phyloP scores from a whole-genome alignment of 2,329 filamentous ascomycete species.

The Albophoma yamanashiensis region DNA sequence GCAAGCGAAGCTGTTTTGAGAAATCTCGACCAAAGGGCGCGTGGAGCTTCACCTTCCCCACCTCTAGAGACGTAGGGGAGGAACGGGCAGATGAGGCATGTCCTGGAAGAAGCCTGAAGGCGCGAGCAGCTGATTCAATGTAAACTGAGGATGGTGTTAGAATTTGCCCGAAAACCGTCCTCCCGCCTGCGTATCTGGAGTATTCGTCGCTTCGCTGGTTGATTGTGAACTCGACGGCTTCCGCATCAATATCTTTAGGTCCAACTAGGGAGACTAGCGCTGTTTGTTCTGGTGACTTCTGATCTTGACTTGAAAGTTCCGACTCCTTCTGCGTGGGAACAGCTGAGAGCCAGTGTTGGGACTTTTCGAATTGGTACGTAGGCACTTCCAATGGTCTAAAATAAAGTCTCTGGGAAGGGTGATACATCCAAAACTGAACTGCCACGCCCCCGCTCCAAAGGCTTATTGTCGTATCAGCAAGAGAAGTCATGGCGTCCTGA shows the following conservation, averaged over 20 bases:
- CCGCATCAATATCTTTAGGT: background rate
- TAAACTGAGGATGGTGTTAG: background rate
- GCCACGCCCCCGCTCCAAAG: conserved; percentile 10
- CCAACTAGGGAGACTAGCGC: background rate
- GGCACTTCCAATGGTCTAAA: conserved; percentile 11
- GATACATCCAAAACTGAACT: conserved; percentile 14
- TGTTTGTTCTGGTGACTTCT: background rate
- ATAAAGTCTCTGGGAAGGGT: conserved; percentile 5
- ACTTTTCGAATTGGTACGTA: conserved; percentile 17
- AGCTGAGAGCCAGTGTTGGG: conserved; percentile 12
- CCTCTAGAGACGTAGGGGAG: background rate
- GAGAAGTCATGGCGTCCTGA: background rate
- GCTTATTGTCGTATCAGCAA: conserved; percentile 1
- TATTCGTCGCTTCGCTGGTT: background rate
- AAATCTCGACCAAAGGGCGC: background rate
- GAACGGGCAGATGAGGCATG: background rate
- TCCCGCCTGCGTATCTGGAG: background rate
- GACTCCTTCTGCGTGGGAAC: background rate
- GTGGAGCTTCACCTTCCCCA: background rate
- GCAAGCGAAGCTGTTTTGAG: background rate
- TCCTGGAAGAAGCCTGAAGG: background rate
- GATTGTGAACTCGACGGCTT: background rate
- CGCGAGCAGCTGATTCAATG: background rate
- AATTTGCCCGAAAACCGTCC: background rate
- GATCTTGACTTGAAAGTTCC: background rate